These are phyloP conservation scores for Heracleum sosnowskyi DNA, from an alignment of 129 eudicot genomes.

Conservation along the genomic window DNA sequence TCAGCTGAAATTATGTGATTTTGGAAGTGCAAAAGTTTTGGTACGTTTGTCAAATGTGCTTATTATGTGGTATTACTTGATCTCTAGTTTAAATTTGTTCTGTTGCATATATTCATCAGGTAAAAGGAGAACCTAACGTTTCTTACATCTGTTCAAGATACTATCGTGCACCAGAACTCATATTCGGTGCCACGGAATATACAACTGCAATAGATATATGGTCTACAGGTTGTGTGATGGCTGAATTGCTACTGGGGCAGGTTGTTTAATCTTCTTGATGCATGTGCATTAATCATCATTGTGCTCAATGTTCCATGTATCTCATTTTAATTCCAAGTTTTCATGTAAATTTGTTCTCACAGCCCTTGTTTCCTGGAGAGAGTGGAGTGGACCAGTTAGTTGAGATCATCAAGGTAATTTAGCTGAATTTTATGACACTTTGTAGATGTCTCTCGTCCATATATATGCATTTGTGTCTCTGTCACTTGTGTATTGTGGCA, in stretches of 20 bases:
- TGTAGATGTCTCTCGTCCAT: not conserved
- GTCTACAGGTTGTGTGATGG: slow-evolving; percentile 99
- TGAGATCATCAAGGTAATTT: slow-evolving; percentile 88
- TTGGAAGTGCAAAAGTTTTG: slow-evolving; percentile 99
- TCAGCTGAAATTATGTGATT: slow-evolving; percentile 94
- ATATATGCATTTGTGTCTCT: not conserved
- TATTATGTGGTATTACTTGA: slow-evolving; percentile 7
- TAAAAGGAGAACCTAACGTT: slow-evolving; percentile 97
- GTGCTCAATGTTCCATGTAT: not conserved
- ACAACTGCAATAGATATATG: slow-evolving; percentile 99
- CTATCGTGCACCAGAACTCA: slow-evolving; percentile 98
- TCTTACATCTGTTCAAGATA: slow-evolving; percentile 98
- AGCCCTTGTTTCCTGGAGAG: slow-evolving; percentile 99
- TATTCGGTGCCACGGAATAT: slow-evolving; percentile 97
- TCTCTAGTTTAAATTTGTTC: slow-evolving; percentile 9
- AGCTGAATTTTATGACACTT: slow-evolving; percentile 6
- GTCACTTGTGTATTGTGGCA: not conserved
- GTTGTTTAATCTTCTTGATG: slow-evolving; percentile 24
- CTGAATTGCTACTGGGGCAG: slow-evolving; percentile 98
- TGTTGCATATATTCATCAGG: slow-evolving; percentile 34
- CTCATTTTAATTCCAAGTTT: not conserved
- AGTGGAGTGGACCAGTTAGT: slow-evolving; percentile 99
- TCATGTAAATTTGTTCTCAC: slow-evolving; percentile 21
- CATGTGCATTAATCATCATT: slow-evolving; percentile 4
- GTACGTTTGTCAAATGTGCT: slow-evolving; percentile 38